Base-by-base conservation (phyloP, 441 rosid species). In the California macrophylla region DNA sequence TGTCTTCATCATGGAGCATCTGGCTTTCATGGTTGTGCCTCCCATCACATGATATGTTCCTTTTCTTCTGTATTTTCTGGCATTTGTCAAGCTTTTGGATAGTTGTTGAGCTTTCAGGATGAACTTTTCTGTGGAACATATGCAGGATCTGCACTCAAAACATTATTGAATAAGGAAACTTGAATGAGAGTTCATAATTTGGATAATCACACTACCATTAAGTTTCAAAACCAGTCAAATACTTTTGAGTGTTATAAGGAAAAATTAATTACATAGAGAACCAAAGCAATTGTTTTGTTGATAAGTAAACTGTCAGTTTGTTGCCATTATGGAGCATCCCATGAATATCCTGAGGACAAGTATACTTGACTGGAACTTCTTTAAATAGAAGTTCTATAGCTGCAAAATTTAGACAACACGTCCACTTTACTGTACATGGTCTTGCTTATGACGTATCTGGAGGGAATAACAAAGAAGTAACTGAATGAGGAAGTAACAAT, bases 121-220 rank as follows among this genome's bases (percentile, higher is more conserved):
- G 96, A 67, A 90, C 93, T 79, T 90, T 90, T 72, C 82, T 82
- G 82, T 85, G 89, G 83, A 90, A 90, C 86, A 83, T 85, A 12
- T 88, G 87, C 50, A 88, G 83, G 73, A 90, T 85, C 96, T 90
- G 72, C 78, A 69, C 34, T 30, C 71, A 71, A 78, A 24, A 50
- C 24, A 64, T 63, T 20, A 13, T 3, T 40, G 66, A 56, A 64
- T 68, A n/a, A 74, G 54, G 52, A 7, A 12, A 68, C 24, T 24
- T 45, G 18, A 26, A 30, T 16, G 20, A n/a, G 29, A 63, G 66
- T 29, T 63, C 66, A 63, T 63, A 63, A 63, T 30, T 30, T 26
- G 66, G 21, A 63, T 63, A 63, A 63, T 7, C 30, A 9, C 10
- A 10, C n/a, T 0, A 24, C 64, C 56, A n/a, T 47, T 47, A 3